Base-by-base conservation (phyloP, 169 alveolate species). In the Cyclospora cayetanensis region DNA sequence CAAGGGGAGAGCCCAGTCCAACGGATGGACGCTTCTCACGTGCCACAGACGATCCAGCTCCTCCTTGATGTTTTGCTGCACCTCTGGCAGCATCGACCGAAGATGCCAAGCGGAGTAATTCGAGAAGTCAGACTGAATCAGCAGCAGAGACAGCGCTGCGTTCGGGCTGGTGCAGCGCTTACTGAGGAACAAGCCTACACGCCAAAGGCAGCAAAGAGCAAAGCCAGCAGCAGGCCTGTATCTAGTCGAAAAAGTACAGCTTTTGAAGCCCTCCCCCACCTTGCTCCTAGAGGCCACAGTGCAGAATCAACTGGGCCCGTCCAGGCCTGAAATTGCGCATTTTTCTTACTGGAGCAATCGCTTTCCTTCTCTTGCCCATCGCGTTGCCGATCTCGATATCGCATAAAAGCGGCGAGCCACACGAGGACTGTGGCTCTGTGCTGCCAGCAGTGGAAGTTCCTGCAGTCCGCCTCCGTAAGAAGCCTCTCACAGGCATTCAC, bases 361-460 rank as follows among this genome's bases (percentile, higher is more conserved):
- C 9, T 50, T n/a, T 50, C 63, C 63, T 50, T 50, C 22, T n/a
- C 63, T 50, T 2, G 12, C 12, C 27, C 63, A 50, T n/a, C 1
- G 22, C 27, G 22, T n/a, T 50, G 63, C 27, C 27, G 27, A 18
- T 2, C 63, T n/a, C 22, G 12, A 50, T 50, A 50, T n/a, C 63
- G 63, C 63, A 50, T 2, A 50, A 79, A 22, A 0, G 89, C 89
- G 46, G 31, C 74, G 15, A 31, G 50, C 92, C 92, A 88, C 5
- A 80, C 60, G 34, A 29, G 2, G 3, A 50, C 18, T 65, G 39
- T 43, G 18, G 46, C 2, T 29, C 88, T 12, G 80, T 88, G 66
- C 35, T 72, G 88, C 92, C 92, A 88, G 66, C 88, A 68, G 65
- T 88, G 92, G 55, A 72, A 88, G 60, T 88, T 88, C 12, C 92